These are phyloP conservation scores for Penicillium daleae DNA, from an alignment of 495 filamentous ascomycete genomes.

Conservation along the genomic window DNA sequence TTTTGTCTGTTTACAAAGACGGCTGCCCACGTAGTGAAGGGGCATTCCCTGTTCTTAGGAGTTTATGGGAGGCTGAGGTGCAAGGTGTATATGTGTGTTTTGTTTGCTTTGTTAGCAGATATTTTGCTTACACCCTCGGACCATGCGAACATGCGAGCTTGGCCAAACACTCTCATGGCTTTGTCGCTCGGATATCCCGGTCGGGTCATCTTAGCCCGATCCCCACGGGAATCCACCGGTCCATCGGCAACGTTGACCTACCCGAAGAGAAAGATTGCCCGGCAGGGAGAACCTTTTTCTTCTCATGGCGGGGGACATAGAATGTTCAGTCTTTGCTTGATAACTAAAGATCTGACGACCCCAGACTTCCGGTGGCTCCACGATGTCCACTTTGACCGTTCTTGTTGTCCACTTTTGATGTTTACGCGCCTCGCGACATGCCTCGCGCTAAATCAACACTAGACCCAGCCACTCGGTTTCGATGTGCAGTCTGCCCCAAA, in stretches of 20 bases:
- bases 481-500: slow-evolving; percentile 13
- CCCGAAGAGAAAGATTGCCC: background rate
- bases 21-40: too few relatives aligned
- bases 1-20: too few relatives aligned
- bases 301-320: background rate
- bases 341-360: background rate
- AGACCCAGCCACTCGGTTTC: slow-evolving; percentile 11
- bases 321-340: background rate
- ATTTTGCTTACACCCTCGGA: too few relatives aligned
- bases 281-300: background rate
- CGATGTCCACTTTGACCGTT: slow-evolving; percentile 4
- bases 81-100: too few relatives aligned
- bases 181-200: slow-evolving; percentile 2
- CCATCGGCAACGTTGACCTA: background rate
- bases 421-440: background rate
- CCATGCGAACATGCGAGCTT: too few relatives aligned
- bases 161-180: too few relatives aligned
- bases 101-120: too few relatives aligned
- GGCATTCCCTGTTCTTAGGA: too few relatives aligned
- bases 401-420: slow-evolving; percentile 13
- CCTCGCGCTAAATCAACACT: slow-evolving; percentile 1
- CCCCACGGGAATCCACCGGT: background rate
- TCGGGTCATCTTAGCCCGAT: slow-evolving; percentile 3
- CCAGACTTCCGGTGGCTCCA: background rate
- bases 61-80: too few relatives aligned